Evolutionary conservation across 805 yeast genomes (phyloP), one percentile per base, ranked within the genome.

Genomic region (Monosporozyma servazzii): DNA sequence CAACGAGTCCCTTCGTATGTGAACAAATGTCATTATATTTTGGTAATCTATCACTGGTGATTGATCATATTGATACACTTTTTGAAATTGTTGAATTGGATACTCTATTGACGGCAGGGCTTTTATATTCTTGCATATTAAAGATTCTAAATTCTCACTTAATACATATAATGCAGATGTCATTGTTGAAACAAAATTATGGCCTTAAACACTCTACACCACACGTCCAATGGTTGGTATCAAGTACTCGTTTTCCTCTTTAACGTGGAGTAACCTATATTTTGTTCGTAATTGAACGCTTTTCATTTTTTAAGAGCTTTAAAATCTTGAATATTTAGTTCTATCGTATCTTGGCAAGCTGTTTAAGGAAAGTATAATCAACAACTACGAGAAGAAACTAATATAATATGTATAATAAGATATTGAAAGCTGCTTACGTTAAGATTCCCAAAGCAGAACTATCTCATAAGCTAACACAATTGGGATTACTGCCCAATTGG

Each of bases 361-460:
- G 11, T 13, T 13, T 15, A 33, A 33, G 17, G 20, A 5, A 33
- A 10, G 9, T 9, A 9, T 7, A 11, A 30, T 13, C 17, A 13
- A 33, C n/a, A 13, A 15, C 8, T 33, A n/a, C 13, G 8, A 33
- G 17, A 15, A 33, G 3, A 33, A 25, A 5, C 27, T 15, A 13
- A 13, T 3, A 15, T 15, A 31, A 10, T 31, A 73, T 72, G 76
- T 70, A 67, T 54, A 73, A 72, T 56, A 71, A 68, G 52, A 64
- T 74, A 31, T 51, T 58, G 9, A 67, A 64, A 50, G 49, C 54
- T 1, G 61, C 62, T 3, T 66, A 74, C 7, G 50, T 63, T 4
- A 69, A 58, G 29, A 51, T 73, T 7, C 48, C 62, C 0, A 7
- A 53, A 0, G 51, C 52, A 2, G 67, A 66, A 23, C 39, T 74